A percentile compares a stretch with the other conserved stretches of the same genome.
These are phyloP conservation scores for Fusarium sp. DNA, from an alignment of 2,329 filamentous ascomycete genomes.

Conservation along the genomic window DNA sequence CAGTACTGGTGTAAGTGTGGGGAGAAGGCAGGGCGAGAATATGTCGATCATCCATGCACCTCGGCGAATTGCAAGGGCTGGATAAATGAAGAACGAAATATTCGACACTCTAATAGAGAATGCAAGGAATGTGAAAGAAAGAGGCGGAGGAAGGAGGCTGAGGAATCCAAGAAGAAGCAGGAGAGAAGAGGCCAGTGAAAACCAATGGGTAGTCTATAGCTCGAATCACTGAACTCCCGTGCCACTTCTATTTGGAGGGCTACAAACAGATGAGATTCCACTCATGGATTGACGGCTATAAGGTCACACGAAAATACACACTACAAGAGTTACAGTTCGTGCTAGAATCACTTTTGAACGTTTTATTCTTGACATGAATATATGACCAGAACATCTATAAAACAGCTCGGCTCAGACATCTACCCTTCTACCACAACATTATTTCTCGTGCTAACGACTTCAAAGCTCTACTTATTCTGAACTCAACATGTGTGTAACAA, in stretches of 20 bases:
- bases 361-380: background rate
- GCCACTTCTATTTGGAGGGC: background rate
- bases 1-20: background rate
- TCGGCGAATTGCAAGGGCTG: background rate
- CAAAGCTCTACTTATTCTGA: accelerated
- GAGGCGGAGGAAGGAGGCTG: background rate
- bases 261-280: accelerated
- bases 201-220: accelerated
- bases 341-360: background rate
- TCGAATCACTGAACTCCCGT: background rate
- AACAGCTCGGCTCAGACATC: background rate
- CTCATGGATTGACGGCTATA: accelerated
- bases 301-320: accelerated
- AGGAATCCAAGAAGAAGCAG: background rate
- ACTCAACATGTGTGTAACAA: background rate
- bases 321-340: background rate
- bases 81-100: background rate
- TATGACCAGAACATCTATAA: background rate
- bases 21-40: background rate
- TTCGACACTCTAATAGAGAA: background rate
- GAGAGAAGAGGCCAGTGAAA: background rate
- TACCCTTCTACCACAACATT: background rate
- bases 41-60: background rate
- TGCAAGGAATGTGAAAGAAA: background rate
- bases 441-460: accelerated